Base-by-base conservation (phyloP, 2,329 filamentous ascomycete species). In the Aspergillus arachidicola region DNA sequence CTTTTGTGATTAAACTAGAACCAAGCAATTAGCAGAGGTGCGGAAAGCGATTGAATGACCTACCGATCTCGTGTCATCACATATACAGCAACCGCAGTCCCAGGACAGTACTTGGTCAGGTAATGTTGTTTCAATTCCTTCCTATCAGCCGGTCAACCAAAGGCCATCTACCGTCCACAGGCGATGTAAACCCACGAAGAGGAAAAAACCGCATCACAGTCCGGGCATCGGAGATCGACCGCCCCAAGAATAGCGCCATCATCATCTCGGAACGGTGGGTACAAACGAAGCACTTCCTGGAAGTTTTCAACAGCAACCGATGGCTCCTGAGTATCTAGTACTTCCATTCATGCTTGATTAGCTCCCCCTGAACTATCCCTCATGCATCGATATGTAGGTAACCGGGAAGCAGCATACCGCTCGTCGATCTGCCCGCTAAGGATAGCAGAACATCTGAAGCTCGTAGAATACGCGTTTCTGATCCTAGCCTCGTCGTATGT, bases 61-160 rank as follows among this genome's bases (percentile, higher is more conserved):
- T 68, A 74, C 73, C 72, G 71, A 66, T 75, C 72, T 56, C 70
- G 67, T 23, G 63, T 75, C 72, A 75, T 75, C 41, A 75, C 65
- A 58, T 75, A 74, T 51, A 73, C 69, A 16, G 71, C 67, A 16
- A 75, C 66, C 5, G 73, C 72, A 26, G 70, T 64, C 3, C 72
- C 72, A 5, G 71, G 68, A 28, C 73, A 75, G 57, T 67, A 75
- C 51, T 64, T 71, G 9, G 72, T 72, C 45, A 74, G 63, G 57
- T 72, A 72, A 58, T 75, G 73, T 34, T 71, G 68, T 10, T 71
- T 64, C 56, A 74, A 48, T 54, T 75, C 73, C 14, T 51, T 50
- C n/a, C 73, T 75, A 48, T 11, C 23, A 43, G 23, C 34, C 12
- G 32, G 61, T 65, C 45, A 68, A 28, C 48, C 19, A 51, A 51